Conservation (phyloP, 345 rosid species). For the Xanthoceras sorbifolium region DNA sequence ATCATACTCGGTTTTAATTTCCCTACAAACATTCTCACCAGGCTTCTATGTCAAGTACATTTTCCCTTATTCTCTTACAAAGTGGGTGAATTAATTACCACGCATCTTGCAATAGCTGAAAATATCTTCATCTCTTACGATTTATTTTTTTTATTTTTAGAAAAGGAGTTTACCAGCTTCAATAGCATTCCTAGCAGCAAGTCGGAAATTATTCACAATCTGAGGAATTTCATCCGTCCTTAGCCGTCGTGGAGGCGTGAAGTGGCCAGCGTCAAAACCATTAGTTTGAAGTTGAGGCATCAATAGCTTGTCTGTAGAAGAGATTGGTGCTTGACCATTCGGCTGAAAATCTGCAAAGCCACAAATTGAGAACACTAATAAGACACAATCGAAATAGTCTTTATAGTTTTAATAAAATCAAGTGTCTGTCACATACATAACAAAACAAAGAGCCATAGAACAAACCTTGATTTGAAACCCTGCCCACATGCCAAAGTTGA, state of each 20-base stretch:
- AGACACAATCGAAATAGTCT: too few relatives aligned
- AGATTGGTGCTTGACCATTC: constrained; percentile 66
- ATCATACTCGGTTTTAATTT: too few relatives aligned
- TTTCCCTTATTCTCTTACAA: too few relatives aligned
- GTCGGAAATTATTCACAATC: constrained; percentile 58
- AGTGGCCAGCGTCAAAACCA: constrained; percentile 43
- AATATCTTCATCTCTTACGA: too few relatives aligned
- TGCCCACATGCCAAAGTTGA: constrained; percentile 71
- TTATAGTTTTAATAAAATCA: too few relatives aligned
- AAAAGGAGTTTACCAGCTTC: constrained; percentile 56
- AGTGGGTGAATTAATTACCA: too few relatives aligned
- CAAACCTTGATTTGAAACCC: constrained; percentile 55
- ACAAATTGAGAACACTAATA: not conserved
- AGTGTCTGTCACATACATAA: too few relatives aligned
- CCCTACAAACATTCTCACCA: too few relatives aligned
- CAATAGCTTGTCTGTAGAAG: constrained; percentile 58
- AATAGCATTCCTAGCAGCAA: constrained; percentile 77
- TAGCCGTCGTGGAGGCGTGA: constrained; percentile 55
- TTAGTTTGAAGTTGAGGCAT: constrained; percentile 37
- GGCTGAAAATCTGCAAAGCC: constrained; percentile 54
- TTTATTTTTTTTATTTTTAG: too few relatives aligned
- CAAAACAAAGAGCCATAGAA: too few relatives aligned
- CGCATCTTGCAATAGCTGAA: too few relatives aligned
- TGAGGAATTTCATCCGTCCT: constrained; percentile 63
- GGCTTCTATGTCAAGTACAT: too few relatives aligned